Percentiles rank a stretch among this genome's conserved stretches.
These are phyloP conservation scores for Stachybotrys echinatus DNA, from an alignment of 2,329 filamentous ascomycete species.

Conservation along the genomic window DNA sequence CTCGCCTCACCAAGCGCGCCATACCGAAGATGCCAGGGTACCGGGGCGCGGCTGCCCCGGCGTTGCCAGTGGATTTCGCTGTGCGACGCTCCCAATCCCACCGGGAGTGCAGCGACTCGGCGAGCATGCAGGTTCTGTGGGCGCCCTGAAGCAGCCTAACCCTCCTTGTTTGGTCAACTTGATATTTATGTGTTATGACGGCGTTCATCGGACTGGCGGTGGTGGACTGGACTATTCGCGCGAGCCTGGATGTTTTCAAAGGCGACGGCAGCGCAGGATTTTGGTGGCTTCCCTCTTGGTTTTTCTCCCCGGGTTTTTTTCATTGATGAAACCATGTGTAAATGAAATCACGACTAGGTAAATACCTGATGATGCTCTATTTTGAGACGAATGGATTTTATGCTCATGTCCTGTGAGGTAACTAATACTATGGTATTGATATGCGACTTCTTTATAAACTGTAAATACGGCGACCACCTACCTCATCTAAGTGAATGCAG, in stretches of 20 bases:
- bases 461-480: too few species aligned
- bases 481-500: too few species aligned
- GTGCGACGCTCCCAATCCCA: slow-evolving; percentile 4
- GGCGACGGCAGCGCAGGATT: too few species aligned
- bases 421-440: too few species aligned
- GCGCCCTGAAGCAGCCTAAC: slow-evolving; percentile 5
- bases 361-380: neutral
- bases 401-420: too few species aligned
- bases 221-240: too few species aligned
- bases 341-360: neutral
- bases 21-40: slow-evolving; percentile 3
- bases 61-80: neutral
- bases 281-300: neutral
- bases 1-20: slow-evolving; percentile 19
- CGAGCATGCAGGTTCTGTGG: slow-evolving; percentile 17
- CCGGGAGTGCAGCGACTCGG: slow-evolving; percentile 10
- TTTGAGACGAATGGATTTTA: neutral
- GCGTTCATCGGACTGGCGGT: neutral
- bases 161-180: too few species aligned
- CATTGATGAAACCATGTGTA: neutral
- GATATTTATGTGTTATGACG: neutral
- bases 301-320: neutral
- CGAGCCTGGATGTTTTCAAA: too few species aligned
- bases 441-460: too few species aligned
- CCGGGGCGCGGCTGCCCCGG: neutral